A percentile compares a stretch with the other conserved stretches of the same genome.
Conservation (phyloP, 2,329 filamentous ascomycete species). For the Didymosphaeria variabile region DNA sequence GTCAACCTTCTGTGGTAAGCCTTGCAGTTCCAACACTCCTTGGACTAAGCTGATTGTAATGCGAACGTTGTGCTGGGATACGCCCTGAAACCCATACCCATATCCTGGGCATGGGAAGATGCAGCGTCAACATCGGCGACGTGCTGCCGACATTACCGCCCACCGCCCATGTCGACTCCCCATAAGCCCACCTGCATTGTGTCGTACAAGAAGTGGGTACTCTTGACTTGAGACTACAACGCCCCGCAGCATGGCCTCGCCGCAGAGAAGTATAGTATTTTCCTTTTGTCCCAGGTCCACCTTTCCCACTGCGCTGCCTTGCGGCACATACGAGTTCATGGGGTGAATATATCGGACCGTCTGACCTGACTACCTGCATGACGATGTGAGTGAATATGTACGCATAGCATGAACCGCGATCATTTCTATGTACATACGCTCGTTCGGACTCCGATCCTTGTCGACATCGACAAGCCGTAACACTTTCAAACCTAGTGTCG, state of each 20-base stretch:
- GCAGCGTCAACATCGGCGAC: background rate
- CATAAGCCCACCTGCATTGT: background rate
- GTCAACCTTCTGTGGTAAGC: too few species aligned
- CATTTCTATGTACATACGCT: background rate
- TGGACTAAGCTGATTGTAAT: background rate
- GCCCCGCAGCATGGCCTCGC: background rate
- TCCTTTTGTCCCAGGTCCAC: too few species aligned
- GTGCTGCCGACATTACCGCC: background rate
- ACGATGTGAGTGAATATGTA: background rate
- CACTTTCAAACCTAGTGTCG: background rate
- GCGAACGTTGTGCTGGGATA: background rate
- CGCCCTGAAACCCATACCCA: background rate
- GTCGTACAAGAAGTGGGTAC: background rate
- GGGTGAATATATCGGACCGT: background rate
- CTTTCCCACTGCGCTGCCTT: too few species aligned
- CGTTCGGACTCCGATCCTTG: background rate
- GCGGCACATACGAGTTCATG: too few species aligned
- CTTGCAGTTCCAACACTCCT: background rate
- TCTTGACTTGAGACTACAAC: background rate
- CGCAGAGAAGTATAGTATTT: background rate
- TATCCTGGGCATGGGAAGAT: background rate
- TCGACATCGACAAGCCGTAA: background rate
- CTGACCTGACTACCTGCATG: background rate
- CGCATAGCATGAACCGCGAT: background rate
- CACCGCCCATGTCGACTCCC: background rate